Conservation (phyloP, 495 filamentous ascomycete species). For the Mytilinidion resinicola region DNA sequence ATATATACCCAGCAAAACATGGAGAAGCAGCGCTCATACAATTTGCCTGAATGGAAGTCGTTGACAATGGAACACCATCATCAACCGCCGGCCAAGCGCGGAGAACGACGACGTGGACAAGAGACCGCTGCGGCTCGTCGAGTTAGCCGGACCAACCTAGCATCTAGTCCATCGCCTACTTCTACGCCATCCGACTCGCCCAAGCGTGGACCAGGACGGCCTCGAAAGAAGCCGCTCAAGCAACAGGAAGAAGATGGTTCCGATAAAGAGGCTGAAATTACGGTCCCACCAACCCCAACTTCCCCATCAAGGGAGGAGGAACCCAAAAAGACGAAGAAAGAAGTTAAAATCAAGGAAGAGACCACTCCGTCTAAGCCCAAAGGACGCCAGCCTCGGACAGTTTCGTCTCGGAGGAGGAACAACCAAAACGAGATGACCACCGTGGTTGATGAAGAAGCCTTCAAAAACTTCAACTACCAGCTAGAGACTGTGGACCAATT, state of each 20-base stretch:
- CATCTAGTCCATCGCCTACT: neutral
- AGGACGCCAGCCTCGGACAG: constrained; percentile 43
- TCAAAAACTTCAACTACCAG: constrained; percentile 81
- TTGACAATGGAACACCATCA: constrained; percentile 89
- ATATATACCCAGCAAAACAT: constrained; percentile 95
- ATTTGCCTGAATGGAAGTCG: constrained; percentile 89
- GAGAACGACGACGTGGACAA: constrained; percentile 75
- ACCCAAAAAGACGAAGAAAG: constrained; percentile 38
- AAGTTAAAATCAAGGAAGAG: constrained; percentile 19
- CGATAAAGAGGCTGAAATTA: constrained; percentile 7
- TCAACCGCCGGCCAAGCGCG: constrained; percentile 89
- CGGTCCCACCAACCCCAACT: constrained; percentile 22
- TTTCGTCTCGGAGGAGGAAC: constrained; percentile 68
- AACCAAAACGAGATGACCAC: constrained; percentile 68
- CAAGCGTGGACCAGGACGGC: constrained; percentile 24
- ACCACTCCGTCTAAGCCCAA: constrained; percentile 22
- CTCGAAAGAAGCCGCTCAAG: constrained; percentile 7
- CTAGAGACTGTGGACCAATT: constrained; percentile 77
- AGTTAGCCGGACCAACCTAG: neutral
- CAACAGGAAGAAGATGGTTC: constrained; percentile 13
- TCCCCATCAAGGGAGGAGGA: constrained; percentile 20
- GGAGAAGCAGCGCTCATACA: constrained; percentile 90
- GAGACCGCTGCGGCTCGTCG: constrained; percentile 48
- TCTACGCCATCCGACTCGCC: neutral
- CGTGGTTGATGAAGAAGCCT: constrained; percentile 74